These are phyloP conservation scores for Stylosanthes scabra DNA, from an alignment of 331 rosid genomes.

Conservation along the genomic window DNA sequence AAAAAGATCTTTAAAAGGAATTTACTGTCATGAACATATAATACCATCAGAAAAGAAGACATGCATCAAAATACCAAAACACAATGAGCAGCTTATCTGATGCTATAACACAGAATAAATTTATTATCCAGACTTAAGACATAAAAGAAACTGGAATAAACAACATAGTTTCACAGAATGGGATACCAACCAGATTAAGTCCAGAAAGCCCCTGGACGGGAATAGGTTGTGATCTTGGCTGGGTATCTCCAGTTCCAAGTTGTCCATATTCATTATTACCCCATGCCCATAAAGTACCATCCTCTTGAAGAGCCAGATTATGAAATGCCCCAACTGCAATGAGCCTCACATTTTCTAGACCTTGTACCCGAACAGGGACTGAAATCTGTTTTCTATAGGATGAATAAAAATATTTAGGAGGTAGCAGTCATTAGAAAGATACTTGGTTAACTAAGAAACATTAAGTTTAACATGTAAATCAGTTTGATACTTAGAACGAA, in stretches of 20 bases:
- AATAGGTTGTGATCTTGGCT: slow-evolving; percentile 96
- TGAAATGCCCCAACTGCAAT: slow-evolving; percentile 99
- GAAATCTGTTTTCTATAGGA: slow-evolving; percentile 83
- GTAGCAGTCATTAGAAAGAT: slow-evolving; percentile 23
- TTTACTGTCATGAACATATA: background rate
- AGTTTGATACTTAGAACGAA: slow-evolving; percentile 12
- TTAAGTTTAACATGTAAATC: background rate
- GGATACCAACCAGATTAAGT: slow-evolving; percentile 75
- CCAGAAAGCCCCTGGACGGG: slow-evolving; percentile 91
- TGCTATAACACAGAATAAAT: slow-evolving; percentile 4
- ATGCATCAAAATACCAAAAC: background rate
- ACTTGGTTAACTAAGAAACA: slow-evolving; percentile 23
- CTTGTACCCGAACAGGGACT: slow-evolving; percentile 96
- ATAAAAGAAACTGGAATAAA: slow-evolving; percentile 21
- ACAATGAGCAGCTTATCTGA: background rate
- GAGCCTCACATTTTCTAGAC: slow-evolving; percentile 87
- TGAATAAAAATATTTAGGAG: slow-evolving; percentile 17
- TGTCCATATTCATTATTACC: slow-evolving; percentile 99
- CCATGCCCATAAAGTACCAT: slow-evolving; percentile 98
- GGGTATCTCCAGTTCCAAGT: slow-evolving; percentile 99
- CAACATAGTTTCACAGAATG: slow-evolving; percentile 18
- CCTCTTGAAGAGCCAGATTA: slow-evolving; percentile 96
- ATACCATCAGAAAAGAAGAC: background rate
- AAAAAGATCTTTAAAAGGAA: too few species aligned
- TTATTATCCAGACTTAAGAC: slow-evolving; percentile 11